phyloP scores from a whole-genome alignment of 768 basidiomycete species.

The Lactarius pseudohatsudake region DNA sequence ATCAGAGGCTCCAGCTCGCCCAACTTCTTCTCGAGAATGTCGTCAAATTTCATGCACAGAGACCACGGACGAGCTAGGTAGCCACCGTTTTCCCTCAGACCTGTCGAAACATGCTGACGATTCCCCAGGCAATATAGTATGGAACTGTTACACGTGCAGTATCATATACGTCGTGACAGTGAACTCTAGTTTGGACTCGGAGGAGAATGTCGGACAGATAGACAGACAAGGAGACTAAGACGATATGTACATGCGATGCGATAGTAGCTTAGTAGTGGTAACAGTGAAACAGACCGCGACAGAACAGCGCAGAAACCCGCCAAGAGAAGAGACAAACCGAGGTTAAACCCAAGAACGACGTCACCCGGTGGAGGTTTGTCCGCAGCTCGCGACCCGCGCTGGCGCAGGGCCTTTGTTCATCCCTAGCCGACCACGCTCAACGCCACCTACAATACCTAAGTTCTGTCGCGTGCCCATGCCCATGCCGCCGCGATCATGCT shows the following conservation, averaged over 20 bases:
- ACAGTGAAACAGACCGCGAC: not conserved
- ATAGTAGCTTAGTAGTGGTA: not conserved
- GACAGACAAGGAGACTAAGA: not conserved
- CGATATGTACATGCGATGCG: not conserved
- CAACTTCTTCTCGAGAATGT: not conserved
- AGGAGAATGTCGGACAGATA: not conserved
- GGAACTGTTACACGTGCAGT: not conserved
- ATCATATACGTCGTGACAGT: not conserved
- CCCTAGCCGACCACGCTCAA: constrained; percentile 34
- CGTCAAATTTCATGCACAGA: not conserved
- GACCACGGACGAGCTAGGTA: not conserved
- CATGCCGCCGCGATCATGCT: constrained; percentile 32
- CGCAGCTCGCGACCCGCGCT: constrained; percentile 53
- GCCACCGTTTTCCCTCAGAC: not conserved
- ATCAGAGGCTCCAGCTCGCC: not conserved
- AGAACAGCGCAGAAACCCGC: not conserved
- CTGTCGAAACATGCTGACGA: not conserved
- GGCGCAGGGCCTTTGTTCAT: constrained; percentile 51
- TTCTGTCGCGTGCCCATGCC: constrained; percentile 35
- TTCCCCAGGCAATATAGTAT: not conserved
- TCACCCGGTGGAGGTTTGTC: constrained; percentile 83
- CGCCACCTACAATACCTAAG: constrained; percentile 40
- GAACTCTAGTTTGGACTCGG: too few relatives aligned
- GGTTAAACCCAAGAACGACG: not conserved
- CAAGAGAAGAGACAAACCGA: not conserved